Base-by-base conservation (phyloP, 345 rosid genomes). In the Pistacia integerrima region DNA sequence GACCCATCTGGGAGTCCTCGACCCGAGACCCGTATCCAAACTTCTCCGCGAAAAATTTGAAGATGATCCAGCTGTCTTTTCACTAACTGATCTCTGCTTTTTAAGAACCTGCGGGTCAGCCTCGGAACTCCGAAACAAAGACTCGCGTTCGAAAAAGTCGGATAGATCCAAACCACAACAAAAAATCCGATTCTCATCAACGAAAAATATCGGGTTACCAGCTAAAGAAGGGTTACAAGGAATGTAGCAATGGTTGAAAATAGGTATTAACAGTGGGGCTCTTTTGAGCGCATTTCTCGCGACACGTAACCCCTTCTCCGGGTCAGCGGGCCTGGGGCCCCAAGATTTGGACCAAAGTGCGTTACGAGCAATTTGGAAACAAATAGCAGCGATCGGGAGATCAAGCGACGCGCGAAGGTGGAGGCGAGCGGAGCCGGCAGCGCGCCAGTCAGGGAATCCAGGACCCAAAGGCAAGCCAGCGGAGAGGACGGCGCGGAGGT, bases 391-490 rank as follows among this genome's bases (percentile, higher is more conserved):
- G 28, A 93, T 86, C 0, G 99, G 98, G 70, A 96, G 93, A 72
- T 93, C 97, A 22, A 96, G 85, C 63, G 91, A 87, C 1, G 97
- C 85, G 20, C 97, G 93, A 1, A 93, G 97, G 82, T 87, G 97
- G 41, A 88, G 89, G 10, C 99, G 96, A 10, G 92, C 85, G 0
- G 79, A 74, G 18, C 96, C 90, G 18, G 89, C 65, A 66, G 97
- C 85, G 25, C 98, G 92, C 99, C 99, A 96, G 80, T 96, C 97
- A 1, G 99, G 99, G 72, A 96, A 96, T 1, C 98, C 99, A 0
- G 93, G 89, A 2, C 94, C 97, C 11, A 91, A 84, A 2, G 99
- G 97, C 63, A 96, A 83, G 38, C 98, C 99, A 61, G 98, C 91
- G 46, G 93, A 80, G 67, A 96, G 90, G 3, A 96, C 80, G 52